Conservation (phyloP, 2,329 filamentous ascomycete species). For the Cordyceps tenuipes region DNA sequence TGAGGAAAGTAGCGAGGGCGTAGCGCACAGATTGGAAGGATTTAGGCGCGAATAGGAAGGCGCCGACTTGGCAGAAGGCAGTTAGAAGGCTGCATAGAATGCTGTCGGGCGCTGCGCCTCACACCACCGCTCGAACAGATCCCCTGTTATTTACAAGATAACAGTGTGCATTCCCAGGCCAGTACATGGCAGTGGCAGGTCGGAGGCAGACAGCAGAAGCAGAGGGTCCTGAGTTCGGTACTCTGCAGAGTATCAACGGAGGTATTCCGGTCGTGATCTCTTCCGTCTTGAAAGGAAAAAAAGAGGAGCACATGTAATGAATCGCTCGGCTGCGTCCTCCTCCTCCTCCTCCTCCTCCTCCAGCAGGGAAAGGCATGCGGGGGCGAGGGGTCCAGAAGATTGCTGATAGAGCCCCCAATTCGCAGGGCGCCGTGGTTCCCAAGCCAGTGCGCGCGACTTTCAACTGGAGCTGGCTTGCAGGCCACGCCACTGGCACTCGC, state of each 20-base stretch:
- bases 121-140: neutral
- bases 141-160: neutral
- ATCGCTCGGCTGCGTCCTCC: too few relatives aligned
- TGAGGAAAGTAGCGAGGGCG: neutral
- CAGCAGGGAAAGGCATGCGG: neutral
- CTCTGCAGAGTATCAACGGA: neutral
- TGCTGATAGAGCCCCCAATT: neutral
- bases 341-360: neutral
- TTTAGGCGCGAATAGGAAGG: constrained; percentile 2
- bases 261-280: neutral
- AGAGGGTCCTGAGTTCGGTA: neutral
- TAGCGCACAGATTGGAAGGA: constrained; percentile 6
- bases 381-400: neutral
- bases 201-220: neutral
- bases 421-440: neutral
- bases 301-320: neutral
- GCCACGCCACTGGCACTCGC: neutral
- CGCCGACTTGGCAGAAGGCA: constrained; percentile 5
- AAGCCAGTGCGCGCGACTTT: neutral
- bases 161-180: neutral
- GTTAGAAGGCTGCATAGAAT: constrained; percentile 9
- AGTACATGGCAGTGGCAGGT: neutral
- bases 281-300: too few relatives aligned
- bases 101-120: constrained; percentile 4
- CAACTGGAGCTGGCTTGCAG: neutral